phyloP scores from a whole-genome alignment of 129 eudicot species.

The Chrysanthemum seticuspe region DNA sequence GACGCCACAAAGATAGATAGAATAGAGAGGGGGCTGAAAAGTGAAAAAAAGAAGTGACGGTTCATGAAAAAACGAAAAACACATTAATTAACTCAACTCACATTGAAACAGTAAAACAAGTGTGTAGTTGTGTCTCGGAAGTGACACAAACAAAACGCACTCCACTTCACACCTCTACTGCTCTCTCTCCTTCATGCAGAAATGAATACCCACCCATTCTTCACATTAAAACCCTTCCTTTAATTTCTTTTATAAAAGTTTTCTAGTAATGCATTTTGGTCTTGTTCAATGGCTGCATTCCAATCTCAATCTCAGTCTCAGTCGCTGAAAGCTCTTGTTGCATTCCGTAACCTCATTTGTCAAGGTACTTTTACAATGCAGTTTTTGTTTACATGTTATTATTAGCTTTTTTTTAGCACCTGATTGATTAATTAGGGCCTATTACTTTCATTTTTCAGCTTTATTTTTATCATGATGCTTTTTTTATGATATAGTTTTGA shows the following conservation, averaged over 20 bases:
- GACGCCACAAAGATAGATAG: no score
- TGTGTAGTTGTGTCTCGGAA: conserved; percentile 25
- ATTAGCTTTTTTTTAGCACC: no score
- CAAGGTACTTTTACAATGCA: conserved; percentile 26
- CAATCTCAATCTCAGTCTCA: conserved; percentile 27
- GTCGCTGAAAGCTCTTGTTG: conserved; percentile 45
- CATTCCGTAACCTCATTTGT: conserved; percentile 39
- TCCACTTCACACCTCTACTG: no score
- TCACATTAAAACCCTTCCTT: conserved; percentile 31
- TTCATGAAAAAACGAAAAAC: neutral
- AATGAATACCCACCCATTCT: neutral
- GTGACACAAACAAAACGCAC: conserved; percentile 41
- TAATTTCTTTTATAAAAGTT: conserved; percentile 4
- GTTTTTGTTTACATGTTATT: neutral
- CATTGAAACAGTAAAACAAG: conserved; percentile 14
- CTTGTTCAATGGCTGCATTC: conserved; percentile 36
- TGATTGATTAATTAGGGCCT: no score
- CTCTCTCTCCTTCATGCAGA: conserved; percentile 19
- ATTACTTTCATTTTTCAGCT: no score
- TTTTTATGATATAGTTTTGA: no score
- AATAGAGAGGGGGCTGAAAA: no score
- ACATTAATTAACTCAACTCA: neutral
- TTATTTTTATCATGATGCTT: no score
- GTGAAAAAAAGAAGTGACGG: no score
- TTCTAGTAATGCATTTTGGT: conserved; percentile 14